Conservation (phyloP, 2,329 filamentous ascomycete species). For the Mycogone perniciosa region DNA sequence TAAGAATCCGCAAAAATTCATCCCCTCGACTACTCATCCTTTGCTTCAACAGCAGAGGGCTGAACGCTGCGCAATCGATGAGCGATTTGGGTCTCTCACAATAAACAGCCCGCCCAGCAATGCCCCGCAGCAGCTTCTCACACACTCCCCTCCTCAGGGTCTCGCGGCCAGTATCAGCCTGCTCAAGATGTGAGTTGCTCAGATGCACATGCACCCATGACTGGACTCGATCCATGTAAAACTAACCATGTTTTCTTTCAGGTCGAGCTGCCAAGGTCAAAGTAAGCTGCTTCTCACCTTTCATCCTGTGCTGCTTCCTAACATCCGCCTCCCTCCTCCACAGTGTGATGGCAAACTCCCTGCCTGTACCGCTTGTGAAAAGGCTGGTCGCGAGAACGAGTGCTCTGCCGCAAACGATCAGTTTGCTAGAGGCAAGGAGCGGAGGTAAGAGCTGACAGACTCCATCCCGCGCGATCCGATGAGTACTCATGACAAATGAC, state of each 20-base stretch:
- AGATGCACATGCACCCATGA: neutral
- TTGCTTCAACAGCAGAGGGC: neutral
- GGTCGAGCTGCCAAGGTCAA: slow-evolving; percentile 89
- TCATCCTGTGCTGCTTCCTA: neutral
- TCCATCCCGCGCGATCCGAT: neutral
- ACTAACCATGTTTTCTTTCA: slow-evolving; percentile 22
- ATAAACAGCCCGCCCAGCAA: slow-evolving; percentile 18
- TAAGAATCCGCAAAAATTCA: no score
- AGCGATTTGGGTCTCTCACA: slow-evolving; percentile 3
- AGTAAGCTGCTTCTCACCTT: slow-evolving; percentile 34
- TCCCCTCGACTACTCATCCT: no score
- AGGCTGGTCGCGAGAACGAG: slow-evolving; percentile 75
- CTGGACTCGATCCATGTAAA: neutral
- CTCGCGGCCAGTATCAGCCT: slow-evolving; percentile 73
- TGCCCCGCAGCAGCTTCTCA: slow-evolving; percentile 43
- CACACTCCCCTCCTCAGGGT: slow-evolving; percentile 61
- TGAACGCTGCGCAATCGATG: neutral
- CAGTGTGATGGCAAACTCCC: slow-evolving; percentile 93
- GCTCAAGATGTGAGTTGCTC: slow-evolving; percentile 58
- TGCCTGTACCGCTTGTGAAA: slow-evolving; percentile 91
- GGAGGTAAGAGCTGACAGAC: slow-evolving; percentile 52
- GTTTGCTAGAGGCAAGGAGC: slow-evolving; percentile 89
- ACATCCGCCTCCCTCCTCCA: neutral
- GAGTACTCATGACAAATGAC: neutral
- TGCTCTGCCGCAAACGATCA: slow-evolving; percentile 95